Percentiles rank a stretch among this genome's conserved stretches.
Evolutionary conservation across 495 filamentous ascomycete species (phyloP).

Genomic region (Annulohypoxylon maeteangense): DNA sequence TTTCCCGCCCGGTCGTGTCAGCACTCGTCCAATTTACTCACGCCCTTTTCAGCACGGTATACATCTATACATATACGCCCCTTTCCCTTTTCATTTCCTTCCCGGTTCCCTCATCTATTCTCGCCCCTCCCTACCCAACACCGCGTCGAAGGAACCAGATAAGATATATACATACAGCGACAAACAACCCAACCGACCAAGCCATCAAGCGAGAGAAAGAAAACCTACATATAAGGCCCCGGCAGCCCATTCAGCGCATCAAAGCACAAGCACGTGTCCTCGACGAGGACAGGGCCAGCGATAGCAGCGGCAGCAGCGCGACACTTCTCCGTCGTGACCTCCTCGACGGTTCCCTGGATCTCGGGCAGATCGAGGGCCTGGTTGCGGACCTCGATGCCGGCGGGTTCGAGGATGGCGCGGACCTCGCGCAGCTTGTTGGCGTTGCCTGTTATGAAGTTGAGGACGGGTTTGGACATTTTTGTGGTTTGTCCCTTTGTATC

Average conservation of each 20-base stretch:
- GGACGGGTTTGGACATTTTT: constrained; percentile 37
- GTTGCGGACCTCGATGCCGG: constrained; percentile 73
- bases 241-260: constrained; percentile 87
- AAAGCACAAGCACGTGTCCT: constrained; percentile 96
- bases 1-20: constrained; percentile 8
- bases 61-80: background rate
- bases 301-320: constrained; percentile 77
- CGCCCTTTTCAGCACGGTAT: background rate
- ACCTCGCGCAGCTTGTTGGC: constrained; percentile 91
- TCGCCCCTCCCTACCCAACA: background rate
- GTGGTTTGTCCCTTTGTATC: constrained; percentile 18
- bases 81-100: background rate
- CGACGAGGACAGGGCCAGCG: constrained; percentile 87
- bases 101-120: background rate
- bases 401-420: constrained; percentile 79
- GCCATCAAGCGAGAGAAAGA: background rate
- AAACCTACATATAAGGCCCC: constrained; percentile 92
- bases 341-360: constrained; percentile 92
- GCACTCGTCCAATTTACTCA: background rate
- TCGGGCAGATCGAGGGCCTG: constrained; percentile 83
- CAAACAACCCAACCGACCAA: background rate
- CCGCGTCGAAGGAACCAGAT: background rate
- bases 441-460: constrained; percentile 98
- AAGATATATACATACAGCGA: background rate
- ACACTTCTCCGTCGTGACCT: constrained; percentile 89